These are phyloP conservation scores for Coniochaeta ligniaria DNA, from an alignment of 2,329 filamentous ascomycete species.

Conservation along the genomic window DNA sequence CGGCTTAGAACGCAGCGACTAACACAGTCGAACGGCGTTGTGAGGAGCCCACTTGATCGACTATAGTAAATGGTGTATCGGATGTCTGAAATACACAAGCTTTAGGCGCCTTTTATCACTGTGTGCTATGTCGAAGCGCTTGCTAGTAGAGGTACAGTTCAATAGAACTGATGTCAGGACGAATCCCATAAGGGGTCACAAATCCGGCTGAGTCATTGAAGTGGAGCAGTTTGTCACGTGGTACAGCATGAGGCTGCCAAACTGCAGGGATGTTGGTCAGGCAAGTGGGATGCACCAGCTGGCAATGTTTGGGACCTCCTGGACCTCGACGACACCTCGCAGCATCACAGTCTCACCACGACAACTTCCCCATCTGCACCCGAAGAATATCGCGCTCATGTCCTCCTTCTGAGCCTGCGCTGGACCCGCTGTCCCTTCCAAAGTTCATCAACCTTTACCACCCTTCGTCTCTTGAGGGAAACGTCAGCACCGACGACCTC, in stretches of 20 bases:
- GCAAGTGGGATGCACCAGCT: not conserved
- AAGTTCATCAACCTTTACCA: not conserved
- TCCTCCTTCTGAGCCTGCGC: not conserved
- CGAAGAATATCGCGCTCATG: not conserved
- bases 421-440: not conserved
- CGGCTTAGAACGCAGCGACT: not conserved
- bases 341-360: not conserved
- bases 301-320: not conserved
- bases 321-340: not conserved
- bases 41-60: no score
- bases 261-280: not conserved
- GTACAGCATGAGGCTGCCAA: not conserved
- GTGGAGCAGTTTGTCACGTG: not conserved
- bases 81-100: no score
- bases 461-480: not conserved
- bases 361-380: not conserved
- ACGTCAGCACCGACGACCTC: not conserved
- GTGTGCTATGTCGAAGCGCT: no score
- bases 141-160: no score
- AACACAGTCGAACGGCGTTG: not conserved
- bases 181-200: no score
- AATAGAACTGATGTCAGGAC: not conserved
- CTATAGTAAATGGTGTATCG: no score
- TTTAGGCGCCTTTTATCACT: no score
- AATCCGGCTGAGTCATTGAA: not conserved